Percentiles rank a stretch among this genome's conserved stretches.
phyloP scores from a whole-genome alignment of 192 early-diverging fungal genomes.

The Coemansia pectinata region DNA sequence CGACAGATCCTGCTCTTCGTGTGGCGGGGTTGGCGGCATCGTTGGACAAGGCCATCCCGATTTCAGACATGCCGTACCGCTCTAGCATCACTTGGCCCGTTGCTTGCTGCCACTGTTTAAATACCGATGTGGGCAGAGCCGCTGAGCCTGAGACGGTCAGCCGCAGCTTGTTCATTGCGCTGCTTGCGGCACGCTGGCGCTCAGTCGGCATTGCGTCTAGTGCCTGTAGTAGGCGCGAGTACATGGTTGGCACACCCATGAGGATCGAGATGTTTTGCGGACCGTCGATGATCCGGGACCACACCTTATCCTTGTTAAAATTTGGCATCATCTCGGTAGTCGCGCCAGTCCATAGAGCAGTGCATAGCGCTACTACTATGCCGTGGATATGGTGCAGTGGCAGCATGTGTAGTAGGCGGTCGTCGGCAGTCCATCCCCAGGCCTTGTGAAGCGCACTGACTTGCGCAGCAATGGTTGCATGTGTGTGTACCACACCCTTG shows the following conservation, averaged over 20 bases:
- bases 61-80: slow-evolving; percentile 88
- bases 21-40: slow-evolving; percentile 30
- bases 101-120: slow-evolving; percentile 67
- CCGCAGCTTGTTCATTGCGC: slow-evolving; percentile 65
- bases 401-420: slow-evolving; percentile 75
- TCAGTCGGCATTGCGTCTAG: slow-evolving; percentile 54
- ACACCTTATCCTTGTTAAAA: slow-evolving; percentile 66
- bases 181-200: slow-evolving; percentile 44
- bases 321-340: slow-evolving; percentile 73
- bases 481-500: slow-evolving; percentile 84
- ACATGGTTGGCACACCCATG: slow-evolving; percentile 92
- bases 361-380: slow-evolving; percentile 61
- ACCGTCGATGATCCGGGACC: slow-evolving; percentile 63
- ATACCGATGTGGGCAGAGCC: slow-evolving; percentile 71
- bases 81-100: slow-evolving; percentile 78
- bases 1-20: slow-evolving; percentile 63
- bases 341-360: slow-evolving; percentile 69
- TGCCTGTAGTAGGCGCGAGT: slow-evolving; percentile 68
- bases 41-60: slow-evolving; percentile 85
- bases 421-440: slow-evolving; percentile 68
- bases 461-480: slow-evolving; percentile 65
- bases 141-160: slow-evolving; percentile 80
- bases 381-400: slow-evolving; percentile 89
- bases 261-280: slow-evolving; percentile 66
- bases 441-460: slow-evolving; percentile 63